These are phyloP conservation scores for Silybum marianum DNA, from an alignment of 129 eudicot genomes.

Conservation along the genomic window DNA sequence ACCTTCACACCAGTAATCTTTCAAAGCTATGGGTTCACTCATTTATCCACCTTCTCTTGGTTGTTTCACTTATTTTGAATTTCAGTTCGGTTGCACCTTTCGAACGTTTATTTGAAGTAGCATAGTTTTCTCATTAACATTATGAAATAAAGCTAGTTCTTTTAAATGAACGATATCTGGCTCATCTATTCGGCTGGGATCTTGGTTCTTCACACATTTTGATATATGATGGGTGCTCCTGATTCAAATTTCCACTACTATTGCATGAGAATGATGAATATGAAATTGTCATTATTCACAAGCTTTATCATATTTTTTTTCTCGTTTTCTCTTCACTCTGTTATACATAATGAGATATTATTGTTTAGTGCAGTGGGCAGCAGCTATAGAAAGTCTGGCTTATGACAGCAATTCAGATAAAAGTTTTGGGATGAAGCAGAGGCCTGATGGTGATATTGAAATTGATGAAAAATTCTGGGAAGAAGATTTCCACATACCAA, in stretches of 20 bases:
- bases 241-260: neutral
- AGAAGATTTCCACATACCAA: conserved; percentile 80
- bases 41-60: neutral
- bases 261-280: neutral
- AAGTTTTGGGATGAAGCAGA: conserved; percentile 88
- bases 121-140: neutral
- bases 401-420: conserved; percentile 72
- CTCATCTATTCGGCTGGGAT: neutral
- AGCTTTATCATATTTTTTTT: neutral
- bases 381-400: conserved; percentile 77
- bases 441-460: conserved; percentile 99
- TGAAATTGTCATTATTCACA: neutral
- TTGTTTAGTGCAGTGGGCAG: conserved; percentile 76
- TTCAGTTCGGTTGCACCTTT: neutral
- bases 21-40: neutral
- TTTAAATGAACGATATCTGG: neutral
- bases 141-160: neutral
- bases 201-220: neutral
- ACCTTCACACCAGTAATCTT: neutral
- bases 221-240: neutral
- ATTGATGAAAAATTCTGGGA: conserved; percentile 98
- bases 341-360: conserved; percentile 9
- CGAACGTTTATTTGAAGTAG: neutral
- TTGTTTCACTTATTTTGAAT: neutral
- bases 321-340: neutral